Evolutionary conservation across 768 basidiomycete species (phyloP).

Genomic region (Paxillus involutus): DNA sequence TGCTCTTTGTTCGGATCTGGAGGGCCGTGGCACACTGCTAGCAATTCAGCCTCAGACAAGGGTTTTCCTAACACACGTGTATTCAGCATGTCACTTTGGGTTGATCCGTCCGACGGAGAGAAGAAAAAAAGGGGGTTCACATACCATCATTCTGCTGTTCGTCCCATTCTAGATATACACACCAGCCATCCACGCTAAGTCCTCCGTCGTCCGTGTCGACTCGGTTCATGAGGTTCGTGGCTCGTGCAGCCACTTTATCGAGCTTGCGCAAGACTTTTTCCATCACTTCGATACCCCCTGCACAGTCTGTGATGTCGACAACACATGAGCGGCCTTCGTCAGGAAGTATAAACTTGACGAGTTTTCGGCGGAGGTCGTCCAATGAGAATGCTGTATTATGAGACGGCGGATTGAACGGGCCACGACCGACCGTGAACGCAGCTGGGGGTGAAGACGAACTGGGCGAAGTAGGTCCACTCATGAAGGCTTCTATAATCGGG

Average conservation of each 20-base stretch:
- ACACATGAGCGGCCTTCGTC: constrained; percentile 78
- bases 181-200: constrained; percentile 87
- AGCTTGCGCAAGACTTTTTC: constrained; percentile 91
- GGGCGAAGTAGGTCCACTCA: constrained; percentile 13
- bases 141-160: constrained; percentile 53
- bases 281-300: constrained; percentile 81
- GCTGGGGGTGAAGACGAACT: constrained; percentile 46
- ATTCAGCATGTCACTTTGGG: not conserved
- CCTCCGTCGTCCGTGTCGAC: constrained; percentile 73
- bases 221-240: constrained; percentile 46
- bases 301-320: constrained; percentile 80
- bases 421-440: constrained; percentile 57
- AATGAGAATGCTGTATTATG: constrained; percentile 51
- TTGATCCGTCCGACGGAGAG: not conserved
- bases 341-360: constrained; percentile 85
- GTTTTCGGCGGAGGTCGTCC: constrained; percentile 78
- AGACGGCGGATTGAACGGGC: constrained; percentile 52
- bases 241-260: constrained; percentile 53
- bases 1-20: constrained; percentile 77
- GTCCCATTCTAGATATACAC: constrained; percentile 69
- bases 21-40: constrained; percentile 81
- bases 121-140: constrained; percentile 21
- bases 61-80: constrained; percentile 52
- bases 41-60: constrained; percentile 76
- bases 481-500: constrained; percentile 71